Evolutionary conservation across 2,329 filamentous ascomycete genomes (phyloP), one percentile per base, ranked within the genome.

Genomic region (Cladosporium sp.): DNA sequence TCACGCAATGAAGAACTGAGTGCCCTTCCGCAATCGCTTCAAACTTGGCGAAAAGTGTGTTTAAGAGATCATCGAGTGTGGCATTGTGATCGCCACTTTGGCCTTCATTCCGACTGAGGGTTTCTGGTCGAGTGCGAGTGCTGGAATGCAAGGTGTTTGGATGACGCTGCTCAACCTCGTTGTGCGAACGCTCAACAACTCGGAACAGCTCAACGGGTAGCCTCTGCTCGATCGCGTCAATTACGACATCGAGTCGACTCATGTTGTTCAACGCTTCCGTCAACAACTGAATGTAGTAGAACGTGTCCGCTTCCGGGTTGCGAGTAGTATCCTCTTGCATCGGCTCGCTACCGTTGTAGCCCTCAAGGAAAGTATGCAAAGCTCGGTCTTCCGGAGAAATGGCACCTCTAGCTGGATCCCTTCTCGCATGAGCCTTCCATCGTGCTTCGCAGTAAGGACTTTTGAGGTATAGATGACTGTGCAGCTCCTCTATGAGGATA

Each of bases 1-100:
- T 85, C 40, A 94, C 86, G 67, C 97, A 93, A 67, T 97, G 90
- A 51, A 97, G 83, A 0, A 96, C 85, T 36, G 94, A 85, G 64
- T 98, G 93, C 2, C 91, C 88, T 71, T 98, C 94, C 4, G 90
- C 89, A 57, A 98, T 97, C 7, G 93, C 88, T 67, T 97, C 93
- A 56, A 98, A 97, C 61, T 96, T 96, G 38, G 91, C 91, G 66
- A 94, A 98, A 1, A 98, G 70, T 0, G 89, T 92, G 82, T 86
- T 94, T 2, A 98, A 73, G 39, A 97, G 79, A 62, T 98, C 93
- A 57, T 93, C 87, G 42, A 98, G 85, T 22, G 96, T 88, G 59
- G 89, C 86, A 12, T 85, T 85, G 15, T 57, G 58, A 35, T 66
- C 61, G 13, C 55, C 59, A 18, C 62, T 58, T 16, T 58, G 56